Percentiles rank a stretch among this genome's conserved stretches.
These are phyloP conservation scores for Epichloe gansuensis DNA, from an alignment of 2,329 filamentous ascomycete species.

Conservation along the genomic window DNA sequence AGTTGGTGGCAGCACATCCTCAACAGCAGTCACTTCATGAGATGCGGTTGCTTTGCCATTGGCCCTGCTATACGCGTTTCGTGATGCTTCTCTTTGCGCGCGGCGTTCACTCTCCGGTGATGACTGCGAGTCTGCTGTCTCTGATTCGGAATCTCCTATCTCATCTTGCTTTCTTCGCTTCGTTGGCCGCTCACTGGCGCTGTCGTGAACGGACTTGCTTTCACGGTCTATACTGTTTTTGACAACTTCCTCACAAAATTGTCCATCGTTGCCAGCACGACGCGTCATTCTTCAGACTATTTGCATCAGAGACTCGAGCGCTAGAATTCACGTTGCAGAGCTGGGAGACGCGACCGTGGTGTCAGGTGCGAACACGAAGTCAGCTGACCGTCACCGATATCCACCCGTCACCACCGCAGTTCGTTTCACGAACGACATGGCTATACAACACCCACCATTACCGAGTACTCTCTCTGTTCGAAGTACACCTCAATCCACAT, in stretches of 20 bases:
- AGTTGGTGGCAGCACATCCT: conserved; percentile 53
- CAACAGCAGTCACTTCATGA: conserved; percentile 20
- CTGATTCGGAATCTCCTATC: conserved; percentile 12
- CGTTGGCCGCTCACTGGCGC: conserved; percentile 13
- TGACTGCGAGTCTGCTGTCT: conserved; percentile 12
- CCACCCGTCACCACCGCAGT: conserved; percentile 2
- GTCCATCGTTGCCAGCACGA: conserved; percentile 20
- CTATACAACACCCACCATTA: not conserved
- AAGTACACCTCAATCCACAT: not conserved
- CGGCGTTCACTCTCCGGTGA: conserved; percentile 9
- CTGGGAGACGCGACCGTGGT: conserved; percentile 4
- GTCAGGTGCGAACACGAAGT: conserved; percentile 21
- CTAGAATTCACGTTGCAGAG: not conserved
- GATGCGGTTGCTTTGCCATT: conserved; percentile 9
- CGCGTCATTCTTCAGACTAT: conserved; percentile 3
- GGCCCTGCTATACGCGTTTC: not conserved
- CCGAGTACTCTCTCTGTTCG: not conserved
- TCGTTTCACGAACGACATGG: too few relatives aligned
- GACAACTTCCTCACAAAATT: conserved; percentile 23
- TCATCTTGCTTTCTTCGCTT: conserved; percentile 21
- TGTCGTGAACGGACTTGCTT: conserved; percentile 1
- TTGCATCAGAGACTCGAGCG: not conserved
- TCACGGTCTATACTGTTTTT: conserved; percentile 8
- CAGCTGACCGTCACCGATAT: conserved; percentile 21
- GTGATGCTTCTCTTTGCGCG: not conserved